Evolutionary conservation across 176 grass and related monocot species (phyloP), one percentile per base, ranked within the genome.

Genomic region (Bothriochloa decipiens): DNA sequence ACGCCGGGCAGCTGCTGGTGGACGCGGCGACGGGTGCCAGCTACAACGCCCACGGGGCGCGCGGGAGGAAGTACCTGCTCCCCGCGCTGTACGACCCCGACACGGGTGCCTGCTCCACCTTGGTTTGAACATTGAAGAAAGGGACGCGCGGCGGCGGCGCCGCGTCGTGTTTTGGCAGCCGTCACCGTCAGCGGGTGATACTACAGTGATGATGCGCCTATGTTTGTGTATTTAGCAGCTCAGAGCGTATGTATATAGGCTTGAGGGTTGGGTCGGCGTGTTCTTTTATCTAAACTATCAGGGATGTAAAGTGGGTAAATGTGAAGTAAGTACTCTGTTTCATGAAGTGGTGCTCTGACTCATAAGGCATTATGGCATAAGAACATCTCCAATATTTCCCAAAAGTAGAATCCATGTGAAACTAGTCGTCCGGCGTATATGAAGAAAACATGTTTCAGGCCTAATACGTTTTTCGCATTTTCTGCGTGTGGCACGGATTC

Each of bases 61-160:
- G 52, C 53, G 86, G 88, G 69, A 78, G 73, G 83, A 95, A 88
- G 58, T 91, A 73, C 83, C 47, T 95, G 22, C 81, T 95, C 8
- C 93, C 93, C 0, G 88, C 90, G 20, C 55, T 92, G 70, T 92
- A 79, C 29, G 83, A 92, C 16, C 90, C 86, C 7, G 43, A 17
- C 1, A 58, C 82, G 41, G 83, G 75, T 3, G 9, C 18, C 0
- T 95, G 93, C 26, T 9, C 67, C 29, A 89, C 93, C 1, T 22
- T 92, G 78, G 66, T 90, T 4, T 94, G 78, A 83, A 37, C 4
- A 6, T 4, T 94, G 78, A 83, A 37, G 6, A 6, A 22, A 3
- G 46, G 47, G 60, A 55, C 45, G 4, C 23, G 42, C 52, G 20
- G 73, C 75, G 11, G 23, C 12, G 11, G 73, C 75, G 22, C 22